Conservation (phyloP, 1,284 basidiomycete genomes). For the Phellopilus nigrolimitatus region DNA sequence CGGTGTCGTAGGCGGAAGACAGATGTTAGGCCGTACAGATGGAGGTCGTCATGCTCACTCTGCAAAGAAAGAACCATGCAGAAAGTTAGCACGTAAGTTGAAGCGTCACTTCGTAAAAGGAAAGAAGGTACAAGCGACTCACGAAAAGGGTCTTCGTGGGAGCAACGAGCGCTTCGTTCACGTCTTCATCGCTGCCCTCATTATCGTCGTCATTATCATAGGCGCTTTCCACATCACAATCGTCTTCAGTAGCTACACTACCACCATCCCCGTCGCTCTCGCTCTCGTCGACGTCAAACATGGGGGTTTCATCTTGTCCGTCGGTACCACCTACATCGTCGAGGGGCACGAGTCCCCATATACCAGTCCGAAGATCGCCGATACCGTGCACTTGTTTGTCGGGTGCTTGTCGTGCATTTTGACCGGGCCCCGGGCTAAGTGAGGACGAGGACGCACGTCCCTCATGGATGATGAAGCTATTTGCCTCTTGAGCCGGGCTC, state of each 20-base stretch:
- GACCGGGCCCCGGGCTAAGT: background rate
- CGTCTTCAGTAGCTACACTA: background rate
- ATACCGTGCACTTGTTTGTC: background rate
- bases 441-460: background rate
- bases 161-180: conserved; percentile 9
- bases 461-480: background rate
- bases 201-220: conserved; percentile 14
- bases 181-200: conserved; percentile 13
- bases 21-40: conserved; percentile 34
- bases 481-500: background rate
- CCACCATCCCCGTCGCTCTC: background rate
- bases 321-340: background rate
- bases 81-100: too few species aligned
- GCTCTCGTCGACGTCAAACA: background rate
- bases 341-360: background rate
- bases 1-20: conserved; percentile 32
- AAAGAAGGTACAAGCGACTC: background rate
- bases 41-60: conserved; percentile 32
- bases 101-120: background rate
- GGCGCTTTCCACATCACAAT: conserved; percentile 9
- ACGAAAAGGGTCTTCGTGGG: conserved; percentile 19
- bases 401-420: background rate
- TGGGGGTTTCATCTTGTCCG: background rate
- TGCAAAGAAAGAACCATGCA: conserved; percentile 20
- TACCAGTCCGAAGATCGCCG: background rate